Evolutionary conservation across 768 basidiomycete genomes (phyloP).

Genomic region (Strobilomyces echinocephalus): DNA sequence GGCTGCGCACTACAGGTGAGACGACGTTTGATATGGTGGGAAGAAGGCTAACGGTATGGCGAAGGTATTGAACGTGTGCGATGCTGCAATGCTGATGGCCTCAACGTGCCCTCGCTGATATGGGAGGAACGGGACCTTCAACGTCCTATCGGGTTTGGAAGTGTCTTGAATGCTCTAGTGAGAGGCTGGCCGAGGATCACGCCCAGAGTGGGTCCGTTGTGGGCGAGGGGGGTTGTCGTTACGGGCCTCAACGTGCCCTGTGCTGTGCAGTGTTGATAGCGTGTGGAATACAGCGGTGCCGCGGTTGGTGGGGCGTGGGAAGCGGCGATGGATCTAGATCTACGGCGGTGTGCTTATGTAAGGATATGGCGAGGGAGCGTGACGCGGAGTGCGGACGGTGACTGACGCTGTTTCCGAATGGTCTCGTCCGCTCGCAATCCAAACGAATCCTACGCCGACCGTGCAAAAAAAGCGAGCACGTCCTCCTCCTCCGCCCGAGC

Average conservation of each 20-base stretch:
- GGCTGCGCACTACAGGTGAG: conserved; percentile 62
- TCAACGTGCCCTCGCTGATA: conserved; percentile 72
- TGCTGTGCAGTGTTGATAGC: neutral
- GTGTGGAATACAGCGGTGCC: neutral
- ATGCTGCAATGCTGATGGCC: conserved; percentile 51
- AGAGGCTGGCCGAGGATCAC: conserved; percentile 16
- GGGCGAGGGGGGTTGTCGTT: conserved; percentile 7
- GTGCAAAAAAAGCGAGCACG: conserved; percentile 41
- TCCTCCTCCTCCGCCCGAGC: neutral
- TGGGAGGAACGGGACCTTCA: conserved; percentile 60
- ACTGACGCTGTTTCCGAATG: conserved; percentile 26
- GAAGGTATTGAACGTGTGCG: conserved; percentile 28
- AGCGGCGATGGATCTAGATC: conserved; percentile 14
- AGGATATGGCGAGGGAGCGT: conserved; percentile 5
- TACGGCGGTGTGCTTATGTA: conserved; percentile 15
- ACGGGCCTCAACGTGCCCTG: conserved; percentile 37
- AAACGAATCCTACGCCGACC: conserved; percentile 55
- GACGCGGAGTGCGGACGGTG: conserved; percentile 21
- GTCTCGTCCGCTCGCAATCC: conserved; percentile 33
- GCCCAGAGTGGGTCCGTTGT: conserved; percentile 8
- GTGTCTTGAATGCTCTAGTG: conserved; percentile 43
- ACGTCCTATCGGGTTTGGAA: conserved; percentile 49
- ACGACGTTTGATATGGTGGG: neutral
- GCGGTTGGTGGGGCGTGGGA: conserved; percentile 6
- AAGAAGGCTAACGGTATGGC: conserved; percentile 2